phyloP scores from a whole-genome alignment of 2,329 filamentous ascomycete species.

The Biscogniauxia mediterranea region DNA sequence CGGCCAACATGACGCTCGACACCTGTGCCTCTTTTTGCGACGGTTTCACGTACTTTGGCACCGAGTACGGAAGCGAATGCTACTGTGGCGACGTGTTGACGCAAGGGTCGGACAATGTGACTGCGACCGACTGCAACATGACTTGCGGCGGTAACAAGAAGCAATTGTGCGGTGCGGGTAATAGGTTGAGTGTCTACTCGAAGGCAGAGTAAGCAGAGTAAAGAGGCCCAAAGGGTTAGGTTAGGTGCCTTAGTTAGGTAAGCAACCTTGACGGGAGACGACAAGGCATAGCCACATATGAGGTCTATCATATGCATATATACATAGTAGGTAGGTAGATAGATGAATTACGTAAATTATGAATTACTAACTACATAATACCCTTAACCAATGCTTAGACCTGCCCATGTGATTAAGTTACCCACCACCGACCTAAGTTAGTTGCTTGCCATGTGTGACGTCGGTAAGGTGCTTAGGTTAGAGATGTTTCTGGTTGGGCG shows the following conservation, averaged over 20 bases:
- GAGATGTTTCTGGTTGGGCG: background rate
- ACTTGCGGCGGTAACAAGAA: constrained; percentile 24
- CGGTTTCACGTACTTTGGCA: constrained; percentile 34
- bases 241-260: no score
- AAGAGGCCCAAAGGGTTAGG: background rate
- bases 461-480: background rate
- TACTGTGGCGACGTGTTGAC: constrained; percentile 37
- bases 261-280: no score
- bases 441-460: background rate
- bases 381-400: no score
- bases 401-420: no score
- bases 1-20: constrained; percentile 35
- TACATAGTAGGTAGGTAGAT: no score
- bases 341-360: no score
- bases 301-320: no score
- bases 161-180: constrained; percentile 33
- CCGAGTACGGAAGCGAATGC: constrained; percentile 36
- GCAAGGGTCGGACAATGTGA: constrained; percentile 19
- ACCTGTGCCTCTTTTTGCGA: constrained; percentile 32
- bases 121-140: constrained; percentile 22
- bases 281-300: no score
- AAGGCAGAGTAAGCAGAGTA: background rate
- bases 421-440: background rate
- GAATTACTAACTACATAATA: no score
- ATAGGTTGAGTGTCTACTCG: constrained; percentile 32